Evolutionary conservation across 192 early-diverging fungal species (phyloP).

Genomic region (Gaertneriomyces sp.): DNA sequence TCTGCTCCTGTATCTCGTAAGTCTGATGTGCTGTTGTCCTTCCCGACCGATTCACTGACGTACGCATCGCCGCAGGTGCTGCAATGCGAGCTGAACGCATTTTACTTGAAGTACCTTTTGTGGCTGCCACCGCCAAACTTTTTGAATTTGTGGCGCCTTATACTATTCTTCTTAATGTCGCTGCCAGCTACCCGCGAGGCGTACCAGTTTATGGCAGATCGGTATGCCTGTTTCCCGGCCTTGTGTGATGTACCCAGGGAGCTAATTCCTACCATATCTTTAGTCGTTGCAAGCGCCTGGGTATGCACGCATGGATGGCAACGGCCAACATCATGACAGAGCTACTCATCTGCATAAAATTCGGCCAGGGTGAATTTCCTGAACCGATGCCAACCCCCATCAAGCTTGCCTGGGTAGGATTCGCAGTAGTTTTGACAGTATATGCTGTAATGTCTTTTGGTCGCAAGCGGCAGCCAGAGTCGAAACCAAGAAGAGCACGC

Average conservation of each 20-base stretch:
- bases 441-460: slow-evolving; percentile 60
- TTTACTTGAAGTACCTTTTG: slow-evolving; percentile 90
- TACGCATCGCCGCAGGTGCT: slow-evolving; percentile 49
- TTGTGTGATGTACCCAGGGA: background rate
- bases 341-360: slow-evolving; percentile 87
- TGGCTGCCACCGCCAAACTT: slow-evolving; percentile 88
- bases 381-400: slow-evolving; percentile 70
- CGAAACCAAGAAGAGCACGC: too few species aligned
- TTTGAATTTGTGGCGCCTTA: slow-evolving; percentile 72
- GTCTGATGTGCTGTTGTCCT: background rate
- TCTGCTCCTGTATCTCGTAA: slow-evolving; percentile 66
- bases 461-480: too few species aligned
- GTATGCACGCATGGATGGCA: slow-evolving; percentile 90
- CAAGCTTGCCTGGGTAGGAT: slow-evolving; percentile 68
- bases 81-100: slow-evolving; percentile 84
- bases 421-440: slow-evolving; percentile 53
- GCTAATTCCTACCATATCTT: slow-evolving; percentile 5
- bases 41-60: background rate
- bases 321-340: slow-evolving; percentile 85
- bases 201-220: slow-evolving; percentile 80
- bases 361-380: slow-evolving; percentile 79
- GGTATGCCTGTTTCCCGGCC: slow-evolving; percentile 42
- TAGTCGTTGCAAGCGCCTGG: slow-evolving; percentile 81
- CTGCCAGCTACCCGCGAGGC: slow-evolving; percentile 83
- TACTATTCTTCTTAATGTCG: slow-evolving; percentile 79